These are phyloP conservation scores for Metrosideros polymorpha DNA, from an alignment of 441 rosid genomes.

Conservation along the genomic window DNA sequence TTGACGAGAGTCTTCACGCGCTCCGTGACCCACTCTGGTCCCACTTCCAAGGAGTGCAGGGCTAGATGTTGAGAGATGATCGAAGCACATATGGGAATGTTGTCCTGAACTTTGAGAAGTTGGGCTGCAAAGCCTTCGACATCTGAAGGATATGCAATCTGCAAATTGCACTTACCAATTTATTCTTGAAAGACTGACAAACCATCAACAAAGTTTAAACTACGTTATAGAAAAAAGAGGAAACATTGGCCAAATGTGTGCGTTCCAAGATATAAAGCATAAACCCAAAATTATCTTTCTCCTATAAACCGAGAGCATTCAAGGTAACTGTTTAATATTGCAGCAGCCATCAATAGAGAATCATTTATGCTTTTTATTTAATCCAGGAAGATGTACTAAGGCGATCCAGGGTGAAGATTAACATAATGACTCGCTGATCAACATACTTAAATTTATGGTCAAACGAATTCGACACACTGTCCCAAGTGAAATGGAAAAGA, in stretches of 20 bases:
- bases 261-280: not conserved
- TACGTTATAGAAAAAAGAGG: not conserved
- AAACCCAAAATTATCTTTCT: not conserved
- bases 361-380: not conserved
- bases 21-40: slow-evolving; percentile 70
- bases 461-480: not conserved
- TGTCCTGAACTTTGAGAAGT: slow-evolving; percentile 90
- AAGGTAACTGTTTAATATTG: too few relatives aligned
- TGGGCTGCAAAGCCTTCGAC: slow-evolving; percentile 61
- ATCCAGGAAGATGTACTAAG: not conserved
- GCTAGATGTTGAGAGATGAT: slow-evolving; percentile 82
- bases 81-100: slow-evolving; percentile 91
- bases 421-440: not conserved
- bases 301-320: not conserved
- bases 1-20: slow-evolving; percentile 64
- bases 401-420: not conserved
- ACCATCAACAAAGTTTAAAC: not conserved
- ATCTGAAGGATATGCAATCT: slow-evolving; percentile 87
- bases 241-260: not conserved
- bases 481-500: not conserved
- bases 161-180: slow-evolving; percentile 6
- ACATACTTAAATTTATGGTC: not conserved
- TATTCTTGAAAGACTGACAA: not conserved
- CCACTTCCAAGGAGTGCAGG: slow-evolving; percentile 63
- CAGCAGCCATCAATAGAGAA: too few relatives aligned